These are phyloP conservation scores for Zygosaccharomyces pseudobailii DNA, from an alignment of 1,139 yeast genomes.

Conservation along the genomic window DNA sequence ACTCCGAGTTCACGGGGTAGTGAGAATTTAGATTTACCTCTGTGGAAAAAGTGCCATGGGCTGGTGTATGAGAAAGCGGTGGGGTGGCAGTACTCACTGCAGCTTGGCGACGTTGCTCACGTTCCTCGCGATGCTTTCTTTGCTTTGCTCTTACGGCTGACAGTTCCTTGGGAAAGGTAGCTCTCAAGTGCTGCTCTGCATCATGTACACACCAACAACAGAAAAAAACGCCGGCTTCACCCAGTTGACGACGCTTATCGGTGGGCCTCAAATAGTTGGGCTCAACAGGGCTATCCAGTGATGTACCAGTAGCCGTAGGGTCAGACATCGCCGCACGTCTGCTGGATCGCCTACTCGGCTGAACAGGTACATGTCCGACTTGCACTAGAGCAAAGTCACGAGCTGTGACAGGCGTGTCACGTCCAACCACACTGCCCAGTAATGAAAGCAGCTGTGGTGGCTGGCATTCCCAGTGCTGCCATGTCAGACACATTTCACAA, in stretches of 20 bases:
- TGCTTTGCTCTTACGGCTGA: slow-evolving; percentile 22
- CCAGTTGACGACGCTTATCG: slow-evolving; percentile 21
- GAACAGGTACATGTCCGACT: slow-evolving; percentile 11
- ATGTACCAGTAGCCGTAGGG: slow-evolving; percentile 4
- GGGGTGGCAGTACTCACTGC: neutral
- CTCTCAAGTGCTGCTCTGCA: slow-evolving; percentile 23
- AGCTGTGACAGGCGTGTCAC: slow-evolving; percentile 12
- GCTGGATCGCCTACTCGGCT: slow-evolving; percentile 23
- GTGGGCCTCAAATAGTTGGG: slow-evolving; percentile 22
- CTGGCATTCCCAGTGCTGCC: slow-evolving; percentile 35
- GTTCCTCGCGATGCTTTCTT: slow-evolving; percentile 27
- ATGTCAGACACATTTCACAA: slow-evolving; percentile 32
- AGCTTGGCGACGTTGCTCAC: slow-evolving; percentile 23
- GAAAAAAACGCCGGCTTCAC: slow-evolving; percentile 23
- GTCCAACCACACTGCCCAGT: slow-evolving; percentile 6
- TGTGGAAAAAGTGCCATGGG: slow-evolving; percentile 2
- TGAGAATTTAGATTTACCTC: neutral
- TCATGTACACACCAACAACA: slow-evolving; percentile 26
- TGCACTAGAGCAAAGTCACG: slow-evolving; percentile 21
- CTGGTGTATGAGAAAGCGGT: neutral
- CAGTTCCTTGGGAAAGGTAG: slow-evolving; percentile 25
- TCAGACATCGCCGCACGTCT: slow-evolving; percentile 16
- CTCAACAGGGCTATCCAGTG: slow-evolving; percentile 8
- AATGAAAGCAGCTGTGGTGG: slow-evolving; percentile 13
- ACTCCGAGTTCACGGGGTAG: neutral